Evolutionary conservation across 176 grass and related monocot genomes (phyloP).

Genomic region (Eremochloa ophiuroides): DNA sequence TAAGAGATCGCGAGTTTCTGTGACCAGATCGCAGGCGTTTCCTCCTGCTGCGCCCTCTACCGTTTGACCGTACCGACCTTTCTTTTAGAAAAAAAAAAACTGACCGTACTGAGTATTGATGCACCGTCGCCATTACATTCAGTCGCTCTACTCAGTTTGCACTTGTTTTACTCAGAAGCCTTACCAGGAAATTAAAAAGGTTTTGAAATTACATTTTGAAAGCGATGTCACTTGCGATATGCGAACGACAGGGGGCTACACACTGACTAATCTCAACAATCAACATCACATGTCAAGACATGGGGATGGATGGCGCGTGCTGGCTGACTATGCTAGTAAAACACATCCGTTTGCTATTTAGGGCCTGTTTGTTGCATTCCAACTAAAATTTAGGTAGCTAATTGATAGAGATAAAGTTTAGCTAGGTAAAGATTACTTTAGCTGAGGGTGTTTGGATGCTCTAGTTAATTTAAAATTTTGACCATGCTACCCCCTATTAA

Average conservation of each 20-base stretch:
- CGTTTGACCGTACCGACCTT: background rate
- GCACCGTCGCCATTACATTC: background rate
- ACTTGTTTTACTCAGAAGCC: background rate
- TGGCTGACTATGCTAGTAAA: background rate
- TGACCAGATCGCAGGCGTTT: background rate
- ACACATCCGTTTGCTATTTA: background rate
- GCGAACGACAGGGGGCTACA: background rate
- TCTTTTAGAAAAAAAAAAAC: too few relatives aligned
- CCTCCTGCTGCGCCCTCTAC: background rate
- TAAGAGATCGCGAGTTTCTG: background rate
- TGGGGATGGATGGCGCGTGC: background rate
- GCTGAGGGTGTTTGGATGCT: too few relatives aligned
- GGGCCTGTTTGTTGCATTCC: too few relatives aligned
- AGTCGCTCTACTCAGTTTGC: background rate
- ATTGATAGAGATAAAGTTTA: too few relatives aligned
- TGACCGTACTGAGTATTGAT: background rate
- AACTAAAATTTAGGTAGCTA: too few relatives aligned
- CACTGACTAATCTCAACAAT: background rate
- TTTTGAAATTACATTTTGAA: background rate
- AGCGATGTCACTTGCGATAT: background rate
- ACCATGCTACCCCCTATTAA: too few relatives aligned
- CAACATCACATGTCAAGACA: background rate
- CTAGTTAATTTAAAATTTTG: too few relatives aligned
- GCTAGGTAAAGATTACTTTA: too few relatives aligned
- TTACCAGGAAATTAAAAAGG: too few relatives aligned